Evolutionary conservation across 1,284 basidiomycete genomes (phyloP).

Genomic region (Puccinia hordei): DNA sequence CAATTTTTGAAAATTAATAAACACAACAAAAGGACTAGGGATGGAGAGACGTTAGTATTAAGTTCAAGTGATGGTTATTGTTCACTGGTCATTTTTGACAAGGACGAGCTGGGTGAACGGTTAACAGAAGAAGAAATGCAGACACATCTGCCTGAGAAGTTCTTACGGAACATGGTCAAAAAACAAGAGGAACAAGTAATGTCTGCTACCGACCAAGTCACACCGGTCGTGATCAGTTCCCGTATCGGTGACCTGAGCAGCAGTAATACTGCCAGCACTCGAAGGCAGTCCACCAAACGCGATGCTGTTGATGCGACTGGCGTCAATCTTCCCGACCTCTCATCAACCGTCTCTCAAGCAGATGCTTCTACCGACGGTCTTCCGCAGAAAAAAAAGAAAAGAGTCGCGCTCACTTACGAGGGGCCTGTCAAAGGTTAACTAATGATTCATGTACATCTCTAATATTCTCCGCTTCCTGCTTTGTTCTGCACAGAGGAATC

Average conservation of each 20-base stretch:
- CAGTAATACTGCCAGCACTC: background rate
- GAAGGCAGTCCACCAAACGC: background rate
- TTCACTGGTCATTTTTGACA: conserved; percentile 74
- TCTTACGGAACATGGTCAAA: background rate
- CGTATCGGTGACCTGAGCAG: background rate
- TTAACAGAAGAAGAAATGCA: conserved; percentile 25
- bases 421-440: conserved; percentile 33
- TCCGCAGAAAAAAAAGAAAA: conserved; percentile 41
- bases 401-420: conserved; percentile 45
- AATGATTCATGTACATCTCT: no score
- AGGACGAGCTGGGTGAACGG: conserved; percentile 81
- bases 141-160: background rate
- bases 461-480: no score
- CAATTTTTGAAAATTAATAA: conserved; percentile 25
- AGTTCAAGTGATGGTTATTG: conserved; percentile 96
- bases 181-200: background rate
- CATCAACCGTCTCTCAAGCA: conserved; percentile 1
- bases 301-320: background rate
- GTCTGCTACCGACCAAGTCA: background rate
- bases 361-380: background rate
- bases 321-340: background rate
- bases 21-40: conserved; percentile 73
- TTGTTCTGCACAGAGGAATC: no score
- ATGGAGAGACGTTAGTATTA: conserved; percentile 88
- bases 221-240: background rate